Percentiles rank a stretch among this genome's conserved stretches.
These are phyloP conservation scores for Ceratocystis albifundus DNA, from an alignment of 2,329 filamentous ascomycete species.

Conservation along the genomic window DNA sequence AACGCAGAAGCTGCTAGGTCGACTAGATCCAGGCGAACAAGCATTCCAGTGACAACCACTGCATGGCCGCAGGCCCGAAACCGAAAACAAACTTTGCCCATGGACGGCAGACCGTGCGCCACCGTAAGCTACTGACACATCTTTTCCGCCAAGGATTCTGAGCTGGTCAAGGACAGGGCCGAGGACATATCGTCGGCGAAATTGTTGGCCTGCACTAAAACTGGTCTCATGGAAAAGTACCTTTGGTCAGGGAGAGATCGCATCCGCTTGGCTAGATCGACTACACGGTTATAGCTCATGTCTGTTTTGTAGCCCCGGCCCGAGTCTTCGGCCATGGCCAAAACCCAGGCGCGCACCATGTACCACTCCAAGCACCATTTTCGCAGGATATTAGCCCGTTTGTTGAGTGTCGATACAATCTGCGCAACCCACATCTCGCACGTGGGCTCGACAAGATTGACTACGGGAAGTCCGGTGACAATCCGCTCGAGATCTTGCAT, in stretches of 20 bases:
- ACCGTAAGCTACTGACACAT: background rate
- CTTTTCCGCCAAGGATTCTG: conserved; percentile 9
- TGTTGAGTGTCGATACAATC: conserved; percentile 17
- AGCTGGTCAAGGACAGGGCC: conserved; percentile 16
- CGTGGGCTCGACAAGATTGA: conserved; percentile 16
- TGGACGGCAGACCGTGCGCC: background rate
- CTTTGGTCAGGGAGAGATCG: conserved; percentile 19
- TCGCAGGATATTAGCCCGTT: conserved; percentile 7
- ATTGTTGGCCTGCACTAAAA: conserved; percentile 8
- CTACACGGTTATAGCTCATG: conserved; percentile 21
- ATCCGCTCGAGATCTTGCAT: conserved; percentile 21
- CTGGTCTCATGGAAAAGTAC: conserved; percentile 19
- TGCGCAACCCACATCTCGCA: conserved; percentile 22
- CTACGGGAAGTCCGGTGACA: conserved; percentile 15
- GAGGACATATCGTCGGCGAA: conserved; percentile 20
- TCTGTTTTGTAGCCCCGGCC: conserved; percentile 14
- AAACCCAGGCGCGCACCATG: conserved; percentile 18
- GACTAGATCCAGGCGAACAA: background rate
- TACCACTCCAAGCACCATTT: conserved; percentile 18
- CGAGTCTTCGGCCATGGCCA: conserved; percentile 18
- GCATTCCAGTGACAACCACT: conserved; percentile 4
- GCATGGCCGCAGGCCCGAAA: background rate
- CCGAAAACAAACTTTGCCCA: background rate
- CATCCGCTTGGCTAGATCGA: conserved; percentile 17
- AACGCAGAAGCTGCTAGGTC: background rate